phyloP scores from a whole-genome alignment of 495 filamentous ascomycete species.

The Trichoderma orchidacearum region DNA sequence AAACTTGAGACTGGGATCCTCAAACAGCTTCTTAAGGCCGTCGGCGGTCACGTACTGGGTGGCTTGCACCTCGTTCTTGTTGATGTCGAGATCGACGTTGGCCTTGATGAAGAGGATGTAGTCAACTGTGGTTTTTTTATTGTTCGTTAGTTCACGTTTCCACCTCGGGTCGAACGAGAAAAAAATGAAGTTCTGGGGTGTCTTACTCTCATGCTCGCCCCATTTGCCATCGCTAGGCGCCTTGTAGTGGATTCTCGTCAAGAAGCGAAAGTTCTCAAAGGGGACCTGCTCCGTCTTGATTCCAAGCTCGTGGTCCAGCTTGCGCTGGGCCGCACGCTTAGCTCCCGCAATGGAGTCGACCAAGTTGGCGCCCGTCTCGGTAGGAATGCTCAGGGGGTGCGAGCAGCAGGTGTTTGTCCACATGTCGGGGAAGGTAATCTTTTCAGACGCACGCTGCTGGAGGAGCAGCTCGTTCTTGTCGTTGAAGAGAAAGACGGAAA shows the following conservation, averaged over 20 bases:
- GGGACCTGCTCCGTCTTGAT: constrained; percentile 88
- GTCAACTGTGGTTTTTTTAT: constrained; percentile 48
- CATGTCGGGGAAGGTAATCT: constrained; percentile 98
- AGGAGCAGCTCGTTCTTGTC: constrained; percentile 77
- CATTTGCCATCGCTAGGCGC: constrained; percentile 94
- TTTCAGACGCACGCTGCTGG: constrained; percentile 90
- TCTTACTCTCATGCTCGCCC: constrained; percentile 96
- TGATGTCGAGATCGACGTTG: constrained; percentile 67
- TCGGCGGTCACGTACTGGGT: constrained; percentile 70
- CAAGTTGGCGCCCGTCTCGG: constrained; percentile 78
- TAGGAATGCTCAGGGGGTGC: constrained; percentile 82
- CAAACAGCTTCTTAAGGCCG: constrained; percentile 75
- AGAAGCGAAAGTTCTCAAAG: constrained; percentile 77
- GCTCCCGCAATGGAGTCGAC: constrained; percentile 70
- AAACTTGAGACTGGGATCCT: constrained; percentile 65
- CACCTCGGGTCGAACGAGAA: neutral
- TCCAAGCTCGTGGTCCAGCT: constrained; percentile 87
- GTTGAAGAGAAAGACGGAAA: constrained; percentile 97
- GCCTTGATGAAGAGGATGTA: constrained; percentile 98
- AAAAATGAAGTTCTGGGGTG: neutral
- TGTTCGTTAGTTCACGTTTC: neutral
- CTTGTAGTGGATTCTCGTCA: constrained; percentile 96
- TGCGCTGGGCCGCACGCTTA: constrained; percentile 80
- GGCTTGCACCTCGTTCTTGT: constrained; percentile 78
- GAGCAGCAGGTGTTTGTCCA: constrained; percentile 99